phyloP scores from a whole-genome alignment of 768 basidiomycete species.

The Pleurotus pulmonarius region DNA sequence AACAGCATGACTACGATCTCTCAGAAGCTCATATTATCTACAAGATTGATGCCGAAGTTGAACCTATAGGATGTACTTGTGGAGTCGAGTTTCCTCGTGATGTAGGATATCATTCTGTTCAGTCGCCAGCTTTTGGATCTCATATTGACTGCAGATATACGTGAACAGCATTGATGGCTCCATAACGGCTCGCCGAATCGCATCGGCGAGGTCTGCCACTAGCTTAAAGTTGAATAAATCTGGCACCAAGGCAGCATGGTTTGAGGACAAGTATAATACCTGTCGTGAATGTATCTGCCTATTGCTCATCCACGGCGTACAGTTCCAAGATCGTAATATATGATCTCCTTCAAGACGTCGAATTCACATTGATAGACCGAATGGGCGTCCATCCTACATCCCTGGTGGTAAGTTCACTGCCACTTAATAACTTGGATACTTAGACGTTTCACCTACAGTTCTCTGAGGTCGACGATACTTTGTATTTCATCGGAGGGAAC shows the following conservation, averaged over 20 bases:
- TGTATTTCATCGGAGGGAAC: not conserved
- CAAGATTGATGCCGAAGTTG: not conserved
- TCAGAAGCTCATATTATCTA: not conserved
- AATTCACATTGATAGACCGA: not conserved
- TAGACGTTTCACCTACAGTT: not conserved
- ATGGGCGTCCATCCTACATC: not conserved
- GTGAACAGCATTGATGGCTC: not conserved
- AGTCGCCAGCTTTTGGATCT: not conserved
- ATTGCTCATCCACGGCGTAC: too few species aligned
- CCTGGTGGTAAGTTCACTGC: not conserved
- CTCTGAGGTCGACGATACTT: not conserved
- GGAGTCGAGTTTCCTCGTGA: not conserved
- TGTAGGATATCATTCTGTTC: not conserved
- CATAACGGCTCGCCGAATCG: not conserved
- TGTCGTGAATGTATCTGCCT: too few species aligned
- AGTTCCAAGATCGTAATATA: not conserved
- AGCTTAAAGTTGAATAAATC: not conserved
- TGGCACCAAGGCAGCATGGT: constrained; percentile 1
- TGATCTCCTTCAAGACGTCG: not conserved
- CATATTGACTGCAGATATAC: not conserved
- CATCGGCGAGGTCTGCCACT: not conserved
- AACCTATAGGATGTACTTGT: not conserved
- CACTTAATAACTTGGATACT: not conserved
- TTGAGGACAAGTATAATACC: not conserved
- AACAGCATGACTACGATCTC: not conserved